These are phyloP conservation scores for Aspergillus fumigatiaffinis DNA, from an alignment of 2,329 filamentous ascomycete species.

Conservation along the genomic window DNA sequence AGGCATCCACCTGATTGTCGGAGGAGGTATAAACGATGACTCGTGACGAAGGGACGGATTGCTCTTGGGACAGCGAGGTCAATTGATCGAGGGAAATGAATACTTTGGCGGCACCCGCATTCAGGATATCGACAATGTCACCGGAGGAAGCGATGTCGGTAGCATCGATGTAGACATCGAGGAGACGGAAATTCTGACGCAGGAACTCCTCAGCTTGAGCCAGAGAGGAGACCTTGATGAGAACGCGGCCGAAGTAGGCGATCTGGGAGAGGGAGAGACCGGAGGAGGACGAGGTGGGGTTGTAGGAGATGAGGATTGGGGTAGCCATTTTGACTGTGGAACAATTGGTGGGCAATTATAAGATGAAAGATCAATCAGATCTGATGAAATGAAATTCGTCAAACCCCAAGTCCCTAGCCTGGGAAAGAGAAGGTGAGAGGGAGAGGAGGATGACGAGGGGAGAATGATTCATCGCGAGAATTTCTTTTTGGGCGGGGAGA, in stretches of 20 bases:
- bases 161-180: constrained; percentile 71
- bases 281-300: constrained; percentile 41
- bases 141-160: constrained; percentile 64
- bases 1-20: constrained; percentile 33
- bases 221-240: constrained; percentile 47
- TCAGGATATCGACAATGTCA: constrained; percentile 74
- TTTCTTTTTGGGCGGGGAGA: neutral
- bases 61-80: constrained; percentile 48
- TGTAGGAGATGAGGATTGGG: constrained; percentile 39
- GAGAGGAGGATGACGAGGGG: neutral
- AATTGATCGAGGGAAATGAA: constrained; percentile 74
- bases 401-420: neutral
- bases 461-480: neutral
- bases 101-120: constrained; percentile 78
- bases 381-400: neutral
- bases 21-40: constrained; percentile 53
- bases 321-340: constrained; percentile 34
- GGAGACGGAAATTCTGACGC: constrained; percentile 52
- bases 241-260: constrained; percentile 57
- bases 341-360: neutral
- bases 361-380: neutral
- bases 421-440: neutral
- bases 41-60: constrained; percentile 52
- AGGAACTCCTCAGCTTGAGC: constrained; percentile 49
- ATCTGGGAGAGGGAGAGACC: constrained; percentile 53